Base-by-base conservation (phyloP, 495 filamentous ascomycete species). In the Aspergillus taichungensis region DNA sequence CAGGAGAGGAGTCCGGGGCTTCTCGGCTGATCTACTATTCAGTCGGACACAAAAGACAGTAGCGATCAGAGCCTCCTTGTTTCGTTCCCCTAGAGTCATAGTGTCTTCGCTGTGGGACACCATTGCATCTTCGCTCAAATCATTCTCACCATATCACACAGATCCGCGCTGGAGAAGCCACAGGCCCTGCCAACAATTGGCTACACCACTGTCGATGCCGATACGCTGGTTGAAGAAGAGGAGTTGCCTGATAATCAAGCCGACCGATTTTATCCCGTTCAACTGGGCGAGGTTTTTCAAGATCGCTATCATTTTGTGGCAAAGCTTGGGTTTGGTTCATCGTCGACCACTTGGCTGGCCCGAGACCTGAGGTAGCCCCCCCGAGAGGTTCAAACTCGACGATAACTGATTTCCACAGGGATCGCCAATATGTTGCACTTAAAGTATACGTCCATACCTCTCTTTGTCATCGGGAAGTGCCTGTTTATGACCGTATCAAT, bases 301-400 rank as follows among this genome's bases (percentile, higher is more conserved):
- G 60, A 61, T 24, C 66, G 63, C 35, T 80, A 77, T 52, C 68
- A 77, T 54, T 56, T 73, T 40, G 42, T 77, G n/a, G 66, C 68
- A 30, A 80, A 80, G 56, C 63, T 78, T 30, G 74, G 76, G 12
- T 78, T 64, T 52, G 73, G 75, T 31, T 51, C 66, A 10, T 62
- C 53, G 24, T 78, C 75, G 8, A 78, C 75, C 3, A 72, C 66
- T 13, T 77, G 73, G 73, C 59, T 78, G 11, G 67, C 64, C 32
- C 61, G 66, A 18, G 73, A 76, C 54, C 51, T 77, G 34, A 58
- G 45, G 65, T 63, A 57, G 40, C 60, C 14, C 12, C 13, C 33
- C 37, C 8, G 11, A 40, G 7, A 45, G 6, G 44, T 50, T 39
- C 34, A 24, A 38, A 34, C 36, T 37, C 11, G 29, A 29, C 30